Percentiles rank a stretch among this genome's conserved stretches.
Conservation (phyloP, 805 yeast genomes). For the Lachancea waltii region DNA sequence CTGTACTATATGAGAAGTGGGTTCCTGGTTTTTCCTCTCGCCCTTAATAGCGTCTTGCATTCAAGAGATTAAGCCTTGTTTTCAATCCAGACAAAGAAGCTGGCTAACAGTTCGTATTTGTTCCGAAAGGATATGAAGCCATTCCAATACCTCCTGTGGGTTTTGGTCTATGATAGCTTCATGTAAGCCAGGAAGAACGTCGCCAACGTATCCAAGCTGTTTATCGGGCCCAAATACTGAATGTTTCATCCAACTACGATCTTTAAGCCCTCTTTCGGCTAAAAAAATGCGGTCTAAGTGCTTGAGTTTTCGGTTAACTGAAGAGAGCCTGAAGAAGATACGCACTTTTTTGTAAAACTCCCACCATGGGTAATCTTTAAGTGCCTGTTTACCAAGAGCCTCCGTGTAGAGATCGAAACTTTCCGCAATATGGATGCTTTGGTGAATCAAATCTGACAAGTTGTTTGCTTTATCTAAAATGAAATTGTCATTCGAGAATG, state of each 20-base stretch:
- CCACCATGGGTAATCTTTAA: slow-evolving; percentile 77
- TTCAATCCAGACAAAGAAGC: no score
- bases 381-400: slow-evolving; percentile 44
- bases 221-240: slow-evolving; percentile 55
- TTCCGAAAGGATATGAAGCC: slow-evolving; percentile 40
- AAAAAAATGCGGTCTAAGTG: slow-evolving; percentile 52
- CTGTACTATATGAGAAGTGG: no score
- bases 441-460: neutral
- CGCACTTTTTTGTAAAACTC: slow-evolving; percentile 50
- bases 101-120: no score
- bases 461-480: slow-evolving; percentile 9
- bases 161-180: slow-evolving; percentile 48
- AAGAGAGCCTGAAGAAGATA: slow-evolving; percentile 50
- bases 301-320: slow-evolving; percentile 47
- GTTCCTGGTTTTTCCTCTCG: no score
- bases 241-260: slow-evolving; percentile 58
- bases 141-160: slow-evolving; percentile 37
- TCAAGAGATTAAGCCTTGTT: no score
- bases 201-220: slow-evolving; percentile 44
- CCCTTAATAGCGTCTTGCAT: no score
- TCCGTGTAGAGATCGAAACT: slow-evolving; percentile 44
- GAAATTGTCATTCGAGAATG: slow-evolving; percentile 19
- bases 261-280: slow-evolving; percentile 39
- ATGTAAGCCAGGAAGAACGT: slow-evolving; percentile 51
- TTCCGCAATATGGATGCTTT: slow-evolving; percentile 20